Evolutionary conservation across 2,329 filamentous ascomycete genomes (phyloP), one percentile per base, ranked within the genome.

Genomic region (Aaosphaeria arxii): DNA sequence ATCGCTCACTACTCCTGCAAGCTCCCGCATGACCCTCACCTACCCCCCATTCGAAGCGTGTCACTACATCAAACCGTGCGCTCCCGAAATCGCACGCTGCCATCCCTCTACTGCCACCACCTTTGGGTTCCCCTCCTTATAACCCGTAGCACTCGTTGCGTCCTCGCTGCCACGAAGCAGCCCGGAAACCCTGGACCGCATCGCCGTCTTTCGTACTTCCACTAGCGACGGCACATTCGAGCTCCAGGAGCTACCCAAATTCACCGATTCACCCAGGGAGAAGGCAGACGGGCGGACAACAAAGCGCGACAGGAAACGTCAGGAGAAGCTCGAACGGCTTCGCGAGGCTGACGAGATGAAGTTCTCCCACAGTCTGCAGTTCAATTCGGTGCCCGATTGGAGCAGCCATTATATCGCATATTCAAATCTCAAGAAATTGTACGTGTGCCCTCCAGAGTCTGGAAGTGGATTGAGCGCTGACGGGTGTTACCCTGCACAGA

Each of bases 331-430:
- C 70, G 76, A 77, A 65, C 82, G 82, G 79, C 84, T 91, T 62
- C 82, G 88, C 61, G 78, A 85, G 60, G 82, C 79, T 57, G 85
- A 88, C 84, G 89, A 90, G 67, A 99, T 99, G 94, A 97, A 97
- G 86, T 99, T 99, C 80, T 97, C 92, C 13, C 94, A 99, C 72
- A 97, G 92, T 74, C 87, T 99, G 62, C 94, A 99, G 78, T 99
- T 99, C 77, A 99, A 99, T 77, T 91, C 94, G 55, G 94, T 99
- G 61, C 94, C 94, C n/a, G 94, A 99, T 74, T 99, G 94, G 94
- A 96, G 90, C 77, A 91, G 86, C 63, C 85, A 97, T 73, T 99
- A 99, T 73, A 95, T 99, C 67, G 89, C 91, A 51, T 99, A 99
- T 74, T 96, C 91, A 76, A 97, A 96, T 66, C 82, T 99, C 61